These are phyloP conservation scores for Prototheca wickerhamii DNA, from an alignment of 163 green algal genomes.

Conservation along the genomic window DNA sequence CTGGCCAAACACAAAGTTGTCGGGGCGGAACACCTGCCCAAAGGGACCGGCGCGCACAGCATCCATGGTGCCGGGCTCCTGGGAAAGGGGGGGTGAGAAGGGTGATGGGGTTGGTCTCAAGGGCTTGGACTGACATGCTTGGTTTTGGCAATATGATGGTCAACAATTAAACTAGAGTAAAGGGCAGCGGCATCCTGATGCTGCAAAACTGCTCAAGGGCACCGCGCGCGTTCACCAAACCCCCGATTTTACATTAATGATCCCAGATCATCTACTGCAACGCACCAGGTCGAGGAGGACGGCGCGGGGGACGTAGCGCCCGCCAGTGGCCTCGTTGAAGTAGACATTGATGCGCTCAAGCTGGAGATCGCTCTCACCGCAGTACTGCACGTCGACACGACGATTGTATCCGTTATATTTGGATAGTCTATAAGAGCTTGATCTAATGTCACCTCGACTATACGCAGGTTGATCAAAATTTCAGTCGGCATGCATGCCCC, in stretches of 20 bases:
- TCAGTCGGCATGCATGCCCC: neutral
- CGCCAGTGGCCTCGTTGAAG: slow-evolving; percentile 93
- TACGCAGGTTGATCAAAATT: no score
- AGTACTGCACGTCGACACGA: slow-evolving; percentile 44
- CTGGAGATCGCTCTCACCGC: slow-evolving; percentile 89
- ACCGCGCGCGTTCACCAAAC: neutral
- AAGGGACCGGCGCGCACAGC: slow-evolving; percentile 84
- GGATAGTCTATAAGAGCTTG: no score
- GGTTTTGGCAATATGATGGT: no score
- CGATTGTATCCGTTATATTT: no score
- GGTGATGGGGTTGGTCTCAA: neutral
- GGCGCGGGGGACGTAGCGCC: slow-evolving; percentile 91
- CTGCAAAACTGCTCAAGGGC: neutral
- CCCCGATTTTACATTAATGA: no score
- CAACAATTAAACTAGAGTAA: no score
- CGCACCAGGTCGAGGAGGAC: slow-evolving; percentile 89
- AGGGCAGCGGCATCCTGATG: no score
- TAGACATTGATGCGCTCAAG: slow-evolving; percentile 98
- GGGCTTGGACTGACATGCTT: neutral
- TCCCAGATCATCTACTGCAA: slow-evolving; percentile 1
- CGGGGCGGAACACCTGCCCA: slow-evolving; percentile 85
- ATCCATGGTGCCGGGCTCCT: slow-evolving; percentile 98
- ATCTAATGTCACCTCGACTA: no score
- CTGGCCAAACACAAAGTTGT: slow-evolving; percentile 99
- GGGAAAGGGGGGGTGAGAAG: neutral